Conservation (phyloP, 139 green algal species). For the Yamagishiella unicocca region DNA sequence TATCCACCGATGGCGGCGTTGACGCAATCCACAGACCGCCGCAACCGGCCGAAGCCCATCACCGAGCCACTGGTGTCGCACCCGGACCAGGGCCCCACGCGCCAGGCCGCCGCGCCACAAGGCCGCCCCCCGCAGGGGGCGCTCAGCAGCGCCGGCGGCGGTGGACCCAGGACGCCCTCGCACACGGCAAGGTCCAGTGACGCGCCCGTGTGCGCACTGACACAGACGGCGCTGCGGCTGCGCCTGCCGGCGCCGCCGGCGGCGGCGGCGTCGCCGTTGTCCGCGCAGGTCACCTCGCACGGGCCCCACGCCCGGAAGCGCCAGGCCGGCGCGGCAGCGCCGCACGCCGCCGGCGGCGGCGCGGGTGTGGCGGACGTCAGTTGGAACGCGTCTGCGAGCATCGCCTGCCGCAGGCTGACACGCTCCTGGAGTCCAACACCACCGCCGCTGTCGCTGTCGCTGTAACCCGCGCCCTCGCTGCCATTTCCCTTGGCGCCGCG, state of each 20-base stretch:
- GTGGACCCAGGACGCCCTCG: neutral
- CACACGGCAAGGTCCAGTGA: neutral
- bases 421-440: too few species aligned
- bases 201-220: neutral
- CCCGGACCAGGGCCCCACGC: constrained; percentile 51
- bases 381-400: neutral
- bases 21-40: neutral
- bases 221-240: neutral
- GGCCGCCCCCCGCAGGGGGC: constrained; percentile 4
- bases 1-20: neutral
- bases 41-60: neutral
- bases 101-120: constrained; percentile 45
- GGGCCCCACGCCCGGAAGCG: constrained; percentile 34
- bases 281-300: constrained; percentile 32
- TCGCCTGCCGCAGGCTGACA: neutral
- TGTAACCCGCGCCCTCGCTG: neutral
- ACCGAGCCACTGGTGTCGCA: neutral
- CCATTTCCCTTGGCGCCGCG: too few species aligned
- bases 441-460: neutral
- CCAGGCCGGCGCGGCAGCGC: constrained; percentile 1
- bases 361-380: neutral
- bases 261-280: neutral
- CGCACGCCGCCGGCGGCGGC: neutral
- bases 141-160: constrained; percentile 12
- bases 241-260: neutral